A percentile compares a stretch with the other conserved stretches of the same genome.
These are phyloP conservation scores for Apiospora kogelbergensis DNA, from an alignment of 2,329 filamentous ascomycete species.

Conservation along the genomic window DNA sequence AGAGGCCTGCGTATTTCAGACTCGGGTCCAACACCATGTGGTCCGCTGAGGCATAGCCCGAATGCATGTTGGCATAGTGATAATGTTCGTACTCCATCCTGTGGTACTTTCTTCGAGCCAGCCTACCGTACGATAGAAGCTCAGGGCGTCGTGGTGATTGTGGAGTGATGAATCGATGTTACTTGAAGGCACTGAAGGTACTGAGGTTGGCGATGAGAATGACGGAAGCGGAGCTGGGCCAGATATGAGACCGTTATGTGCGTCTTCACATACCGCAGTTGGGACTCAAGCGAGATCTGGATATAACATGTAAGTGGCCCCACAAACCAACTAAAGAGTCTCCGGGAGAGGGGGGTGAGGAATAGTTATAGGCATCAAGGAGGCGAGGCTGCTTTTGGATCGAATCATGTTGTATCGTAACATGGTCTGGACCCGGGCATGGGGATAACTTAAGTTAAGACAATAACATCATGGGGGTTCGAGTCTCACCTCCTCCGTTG, in stretches of 20 bases:
- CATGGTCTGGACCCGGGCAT: background rate
- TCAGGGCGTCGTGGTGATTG: background rate
- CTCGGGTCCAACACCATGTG: background rate
- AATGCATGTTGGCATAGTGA: too few species aligned
- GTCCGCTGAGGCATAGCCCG: background rate
- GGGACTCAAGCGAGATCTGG: background rate
- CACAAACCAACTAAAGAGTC: background rate
- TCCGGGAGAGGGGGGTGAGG: background rate
- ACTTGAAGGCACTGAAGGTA: background rate
- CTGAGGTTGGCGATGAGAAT: background rate
- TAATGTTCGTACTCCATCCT: background rate
- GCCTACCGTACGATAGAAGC: background rate
- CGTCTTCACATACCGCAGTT: background rate
- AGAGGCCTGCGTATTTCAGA: background rate
- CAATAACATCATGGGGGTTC: background rate
- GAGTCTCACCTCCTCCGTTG: background rate
- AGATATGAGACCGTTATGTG: background rate
- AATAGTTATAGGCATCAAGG: background rate
- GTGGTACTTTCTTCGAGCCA: background rate
- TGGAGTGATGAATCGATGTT: background rate
- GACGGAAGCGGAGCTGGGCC: background rate
- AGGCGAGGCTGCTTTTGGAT: background rate
- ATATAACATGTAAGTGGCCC: constrained; percentile 1
- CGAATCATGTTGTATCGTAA: background rate
- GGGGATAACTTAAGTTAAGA: background rate